Base-by-base conservation (phyloP, 257 asterid species). In the Rehmannia glutinosa region DNA sequence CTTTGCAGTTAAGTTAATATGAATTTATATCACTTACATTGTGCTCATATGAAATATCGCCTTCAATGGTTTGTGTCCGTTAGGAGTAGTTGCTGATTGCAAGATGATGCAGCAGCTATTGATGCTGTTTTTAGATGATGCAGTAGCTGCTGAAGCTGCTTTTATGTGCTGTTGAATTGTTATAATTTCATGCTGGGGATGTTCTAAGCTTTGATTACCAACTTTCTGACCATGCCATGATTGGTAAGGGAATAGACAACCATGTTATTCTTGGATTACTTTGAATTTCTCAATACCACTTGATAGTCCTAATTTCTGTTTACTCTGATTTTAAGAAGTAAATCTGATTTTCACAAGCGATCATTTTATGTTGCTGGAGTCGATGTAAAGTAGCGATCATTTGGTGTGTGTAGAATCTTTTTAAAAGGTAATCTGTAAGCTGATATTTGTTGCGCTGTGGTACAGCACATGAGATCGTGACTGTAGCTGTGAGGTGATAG, bases 21-120 rank as follows among this genome's bases (percentile, higher is more conserved):
- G 67, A 64, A 55, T 21, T 47, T 62, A 47, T 43, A 21, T 66
- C 43, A 27, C 0, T 51, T 50, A 25, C 32, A 50, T 50, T 19
- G 23, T 25, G 9, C 58, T 51, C 58, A 51, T 51, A n/a, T n/a
- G n/a, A n/a, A n/a, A n/a, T n/a, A n/a, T n/a, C n/a, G 35, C 58
- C 19, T 30, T 56, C 45, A n/a, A 56, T 56, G 63, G 45, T 32
- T 82, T 76, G 85, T 85, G 69, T 38, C 16, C 83, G 68, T 73
- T 96, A 81, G 79, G 78, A 76, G 80, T 79, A 63, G 82, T 73
- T 77, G 89, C 78, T 76, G 92, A 55, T 69, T 83, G 30, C 72
- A 72, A 76, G 84, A 74, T 74, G 87, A 77, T 72, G 83, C 77
- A 73, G 85, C 76, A 76, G 81, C 77, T 68, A 62, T 73, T 72